Base-by-base conservation (phyloP, 768 basidiomycete genomes). In the Saitozyma sp. region DNA sequence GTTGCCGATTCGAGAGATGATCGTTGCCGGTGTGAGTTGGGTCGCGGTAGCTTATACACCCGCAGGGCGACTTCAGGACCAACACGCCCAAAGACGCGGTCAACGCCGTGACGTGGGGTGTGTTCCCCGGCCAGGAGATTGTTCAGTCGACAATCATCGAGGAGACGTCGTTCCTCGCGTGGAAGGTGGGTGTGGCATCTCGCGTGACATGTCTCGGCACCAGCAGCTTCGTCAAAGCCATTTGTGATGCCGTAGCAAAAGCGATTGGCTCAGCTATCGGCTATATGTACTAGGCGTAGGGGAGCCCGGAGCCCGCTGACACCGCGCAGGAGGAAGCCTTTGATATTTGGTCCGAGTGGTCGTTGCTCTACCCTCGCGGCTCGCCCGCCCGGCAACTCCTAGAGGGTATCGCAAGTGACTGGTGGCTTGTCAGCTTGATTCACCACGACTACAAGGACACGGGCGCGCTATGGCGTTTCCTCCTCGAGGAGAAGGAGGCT, bases 91-190 rank as follows among this genome's bases (percentile, higher is more conserved):
- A 88, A 51, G 86, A 85, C 41, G 89, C 86, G 13, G 85, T 90
- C 59, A 97, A 97, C 78, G 94, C 93, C 0, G 96, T 99, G 8
- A 99, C 96, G 1, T 99, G 96, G 96, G 96, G 94, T 59, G 88
- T 98, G 7, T 99, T 99, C 78, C 91, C 93, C 0, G 96, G 92
- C 0, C 90, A 96, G 75, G 96, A 99, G 79, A 89, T 99, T 51
- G 86, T 88, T 1, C 95, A 97, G 73, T 91, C 95, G 6, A 99
- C 96, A 0, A 92, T 98, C 68, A 98, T 99, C 42, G 96, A 97
- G 75, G 86, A 86, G 54, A 89, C 92, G 74, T 95, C 92, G 13
- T 99, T 99, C 83, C 80, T 91, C 42, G 88, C 92, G 0, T 99
- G 96, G 96, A 97, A 94, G 88, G 95, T 93, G 51, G 54, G 84